These are phyloP conservation scores for Chrysophaeum taylorii DNA, from an alignment of 352 stramenopile species.

Conservation along the genomic window DNA sequence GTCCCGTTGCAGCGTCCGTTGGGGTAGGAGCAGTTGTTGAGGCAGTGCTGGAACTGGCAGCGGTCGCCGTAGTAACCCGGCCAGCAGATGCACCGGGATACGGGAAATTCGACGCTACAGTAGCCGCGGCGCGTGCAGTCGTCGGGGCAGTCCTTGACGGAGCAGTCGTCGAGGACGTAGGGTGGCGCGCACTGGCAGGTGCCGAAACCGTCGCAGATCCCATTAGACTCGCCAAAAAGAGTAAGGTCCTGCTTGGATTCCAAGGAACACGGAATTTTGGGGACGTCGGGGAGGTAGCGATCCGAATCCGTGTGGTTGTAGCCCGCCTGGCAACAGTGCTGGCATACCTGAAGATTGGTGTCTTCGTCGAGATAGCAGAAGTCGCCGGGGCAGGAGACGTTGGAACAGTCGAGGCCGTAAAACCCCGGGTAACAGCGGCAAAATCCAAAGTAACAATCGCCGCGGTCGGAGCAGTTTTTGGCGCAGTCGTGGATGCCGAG, in stretches of 20 bases:
- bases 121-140: conserved; percentile 84
- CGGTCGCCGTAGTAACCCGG: conserved; percentile 83
- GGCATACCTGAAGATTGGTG: conserved; percentile 55
- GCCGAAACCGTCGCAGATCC: conserved; percentile 88
- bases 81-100: conserved; percentile 83
- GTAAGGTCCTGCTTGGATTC: conserved; percentile 42
- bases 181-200: conserved; percentile 82
- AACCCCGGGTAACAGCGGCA: conserved; percentile 84
- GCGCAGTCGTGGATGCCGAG: conserved; percentile 72
- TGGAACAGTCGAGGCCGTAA: conserved; percentile 89
- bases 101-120: conserved; percentile 88
- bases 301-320: conserved; percentile 63
- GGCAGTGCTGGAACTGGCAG: conserved; percentile 80
- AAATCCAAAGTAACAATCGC: conserved; percentile 74
- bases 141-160: conserved; percentile 77
- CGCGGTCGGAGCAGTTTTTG: conserved; percentile 82
- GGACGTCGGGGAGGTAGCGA: conserved; percentile 70
- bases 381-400: conserved; percentile 80
- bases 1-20: conserved; percentile 79
- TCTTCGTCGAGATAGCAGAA: conserved; percentile 80
- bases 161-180: conserved; percentile 81
- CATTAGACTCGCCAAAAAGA: conserved; percentile 70
- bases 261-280: conserved; percentile 67
- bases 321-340: conserved; percentile 79
- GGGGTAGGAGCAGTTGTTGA: conserved; percentile 93